A percentile compares a stretch with the other conserved stretches of the same genome.
phyloP scores from a whole-genome alignment of 805 yeast species.

The Huiozyma naganishii region DNA sequence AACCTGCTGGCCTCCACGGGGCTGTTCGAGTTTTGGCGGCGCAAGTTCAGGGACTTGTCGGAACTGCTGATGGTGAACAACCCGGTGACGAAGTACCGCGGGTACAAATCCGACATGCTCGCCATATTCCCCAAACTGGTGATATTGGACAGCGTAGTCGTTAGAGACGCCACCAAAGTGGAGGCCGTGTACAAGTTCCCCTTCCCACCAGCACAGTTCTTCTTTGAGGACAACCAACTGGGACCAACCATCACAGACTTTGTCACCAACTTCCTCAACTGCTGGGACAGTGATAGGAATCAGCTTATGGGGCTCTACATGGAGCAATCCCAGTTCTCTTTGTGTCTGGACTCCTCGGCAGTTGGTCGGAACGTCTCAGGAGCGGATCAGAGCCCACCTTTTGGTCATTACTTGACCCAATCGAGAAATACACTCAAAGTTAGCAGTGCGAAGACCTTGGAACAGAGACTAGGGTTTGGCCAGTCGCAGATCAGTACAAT shows the following conservation, averaged over 20 bases:
- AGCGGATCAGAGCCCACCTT: constrained; percentile 32
- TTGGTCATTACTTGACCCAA: constrained; percentile 58
- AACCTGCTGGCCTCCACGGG: constrained; percentile 54
- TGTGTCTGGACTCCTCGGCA: constrained; percentile 62
- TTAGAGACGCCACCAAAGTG: constrained; percentile 64
- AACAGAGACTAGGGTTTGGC: constrained; percentile 55
- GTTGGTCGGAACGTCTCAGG: constrained; percentile 36
- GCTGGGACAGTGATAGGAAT: constrained; percentile 73
- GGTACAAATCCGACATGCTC: constrained; percentile 51
- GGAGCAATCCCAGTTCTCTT: constrained; percentile 72
- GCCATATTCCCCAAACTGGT: constrained; percentile 69
- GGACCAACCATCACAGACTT: constrained; percentile 68
- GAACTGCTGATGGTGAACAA: constrained; percentile 74
- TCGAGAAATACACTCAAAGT: constrained; percentile 72
- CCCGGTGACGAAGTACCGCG: constrained; percentile 46
- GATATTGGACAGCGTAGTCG: constrained; percentile 63
- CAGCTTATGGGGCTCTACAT: constrained; percentile 69
- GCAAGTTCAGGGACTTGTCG: constrained; percentile 60
- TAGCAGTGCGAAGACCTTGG: constrained; percentile 41
- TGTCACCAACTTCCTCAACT: constrained; percentile 57
- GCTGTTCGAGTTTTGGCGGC: constrained; percentile 62
- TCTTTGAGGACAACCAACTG: constrained; percentile 69
- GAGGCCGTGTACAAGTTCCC: constrained; percentile 44
- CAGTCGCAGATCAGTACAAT: constrained; percentile 49
- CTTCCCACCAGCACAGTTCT: constrained; percentile 46